Evolutionary conservation across 768 basidiomycete genomes (phyloP).

Genomic region (Cyclocybe cylindracea): DNA sequence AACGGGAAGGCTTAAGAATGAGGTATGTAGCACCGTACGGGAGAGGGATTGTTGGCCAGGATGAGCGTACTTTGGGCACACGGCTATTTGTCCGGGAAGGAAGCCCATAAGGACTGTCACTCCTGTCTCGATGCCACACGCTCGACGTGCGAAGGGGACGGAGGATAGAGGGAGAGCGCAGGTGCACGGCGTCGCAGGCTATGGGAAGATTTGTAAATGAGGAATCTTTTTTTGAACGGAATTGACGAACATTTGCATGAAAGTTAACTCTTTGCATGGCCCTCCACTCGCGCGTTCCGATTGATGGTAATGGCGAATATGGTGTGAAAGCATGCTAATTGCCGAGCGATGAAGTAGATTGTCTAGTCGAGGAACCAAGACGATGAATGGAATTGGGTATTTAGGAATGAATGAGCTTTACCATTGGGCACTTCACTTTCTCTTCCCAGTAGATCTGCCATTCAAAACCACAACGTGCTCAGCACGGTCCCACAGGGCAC

Average conservation of each 20-base stretch:
- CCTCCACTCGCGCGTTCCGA: slow-evolving; percentile 31
- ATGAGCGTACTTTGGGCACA: slow-evolving; percentile 29
- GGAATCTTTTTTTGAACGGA: no score
- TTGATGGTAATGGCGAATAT: slow-evolving; percentile 30
- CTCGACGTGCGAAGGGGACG: slow-evolving; percentile 32
- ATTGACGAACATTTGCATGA: slow-evolving; percentile 21
- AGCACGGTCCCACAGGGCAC: slow-evolving; percentile 32
- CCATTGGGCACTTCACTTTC: slow-evolving; percentile 36
- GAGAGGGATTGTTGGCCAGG: neutral
- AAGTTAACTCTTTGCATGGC: slow-evolving; percentile 31
- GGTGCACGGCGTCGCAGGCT: slow-evolving; percentile 33
- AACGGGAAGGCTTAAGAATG: slow-evolving; percentile 31
- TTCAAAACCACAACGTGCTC: slow-evolving; percentile 29
- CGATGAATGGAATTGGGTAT: neutral
- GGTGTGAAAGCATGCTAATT: slow-evolving; percentile 33
- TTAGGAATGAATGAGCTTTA: slow-evolving; percentile 1
- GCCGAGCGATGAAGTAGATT: slow-evolving; percentile 29
- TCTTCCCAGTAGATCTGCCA: slow-evolving; percentile 29
- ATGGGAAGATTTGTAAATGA: neutral
- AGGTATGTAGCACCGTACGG: neutral
- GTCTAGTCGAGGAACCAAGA: slow-evolving; percentile 10
- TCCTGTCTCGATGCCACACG: slow-evolving; percentile 32
- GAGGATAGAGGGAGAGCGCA: slow-evolving; percentile 32
- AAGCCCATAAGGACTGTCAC: slow-evolving; percentile 15
- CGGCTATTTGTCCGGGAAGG: slow-evolving; percentile 29